phyloP scores from a whole-genome alignment of 768 basidiomycete genomes.

The Rhodotorula graminis region DNA sequence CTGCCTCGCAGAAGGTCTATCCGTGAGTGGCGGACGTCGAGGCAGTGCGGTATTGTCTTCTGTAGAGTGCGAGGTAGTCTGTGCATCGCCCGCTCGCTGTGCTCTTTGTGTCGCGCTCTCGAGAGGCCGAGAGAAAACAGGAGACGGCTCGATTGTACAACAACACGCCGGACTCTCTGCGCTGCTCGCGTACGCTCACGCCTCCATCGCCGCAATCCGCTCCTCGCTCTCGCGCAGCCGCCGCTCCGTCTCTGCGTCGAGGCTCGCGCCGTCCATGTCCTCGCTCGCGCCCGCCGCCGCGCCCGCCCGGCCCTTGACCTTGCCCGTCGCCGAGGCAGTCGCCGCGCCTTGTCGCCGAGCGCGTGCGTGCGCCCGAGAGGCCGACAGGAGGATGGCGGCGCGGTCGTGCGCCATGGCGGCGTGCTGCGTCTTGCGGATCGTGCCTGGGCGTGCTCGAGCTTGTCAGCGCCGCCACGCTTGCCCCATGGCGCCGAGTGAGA shows the following conservation, averaged over 20 bases:
- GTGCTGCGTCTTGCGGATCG: constrained; percentile 43
- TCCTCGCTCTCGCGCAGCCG: constrained; percentile 22
- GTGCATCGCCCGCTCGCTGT: no score
- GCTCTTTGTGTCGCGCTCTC: not conserved
- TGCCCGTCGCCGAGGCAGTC: no score
- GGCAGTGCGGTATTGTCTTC: no score
- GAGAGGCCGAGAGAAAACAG: not conserved
- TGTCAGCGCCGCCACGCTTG: not conserved
- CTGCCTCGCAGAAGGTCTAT: not conserved
- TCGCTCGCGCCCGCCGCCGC: not conserved
- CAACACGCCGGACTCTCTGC: not conserved
- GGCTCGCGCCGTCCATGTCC: not conserved
- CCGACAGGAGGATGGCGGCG: constrained; percentile 27
- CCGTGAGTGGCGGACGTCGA: not conserved
- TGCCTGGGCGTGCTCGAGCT: constrained; percentile 26
- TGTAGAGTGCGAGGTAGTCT: no score
- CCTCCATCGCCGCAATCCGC: constrained; percentile 32
- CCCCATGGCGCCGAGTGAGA: not conserved
- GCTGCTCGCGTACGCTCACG: not conserved
- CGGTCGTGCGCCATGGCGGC: constrained; percentile 40
- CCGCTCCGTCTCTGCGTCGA: not conserved
- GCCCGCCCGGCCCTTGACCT: no score
- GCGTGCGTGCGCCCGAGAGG: not conserved
- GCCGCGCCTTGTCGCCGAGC: not conserved
- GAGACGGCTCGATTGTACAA: not conserved